Evolutionary conservation across 371 early-diverging fungal genomes (phyloP), one percentile per base, ranked within the genome.

Genomic region (Mucor sp.): DNA sequence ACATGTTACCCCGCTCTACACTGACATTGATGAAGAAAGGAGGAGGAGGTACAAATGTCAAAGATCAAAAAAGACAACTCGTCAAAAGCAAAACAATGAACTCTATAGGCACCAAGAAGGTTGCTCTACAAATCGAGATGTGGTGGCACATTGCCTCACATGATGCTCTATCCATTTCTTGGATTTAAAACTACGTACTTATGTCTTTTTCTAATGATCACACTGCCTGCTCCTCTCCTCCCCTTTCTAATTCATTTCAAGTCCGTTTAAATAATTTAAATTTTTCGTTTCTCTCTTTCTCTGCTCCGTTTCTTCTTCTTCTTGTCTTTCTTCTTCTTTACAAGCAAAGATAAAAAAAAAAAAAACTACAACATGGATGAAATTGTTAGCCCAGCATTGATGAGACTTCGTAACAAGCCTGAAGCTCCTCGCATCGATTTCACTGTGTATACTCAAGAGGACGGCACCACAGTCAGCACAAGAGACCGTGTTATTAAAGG

Each of bases 401-500:
- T 59, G 63, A 66, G 73, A 37, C 68, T 76, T 33, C 67, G 68
- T 6, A 74, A 75, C 53, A 68, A 68, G 50, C 71, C 71, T 6
- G 62, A 70, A 44, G 68, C 78, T 11, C 71, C 71, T 25, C 62
- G 58, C 47, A 85, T 90, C 68, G 94, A 95, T 82, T 91, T 92
- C 67, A 87, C 91, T 17, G 72, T 89, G 56, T 91, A 90, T 62
- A 88, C 87, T 55, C 87, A 91, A 78, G 95, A 93, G 41, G 89
- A 90, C 75, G 95, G 94, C 48, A 83, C 84, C n/a, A 80, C 83
- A 32, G 91, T 94, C 17, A 87, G 88, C 41, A 95, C 95, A 12
- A 70, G 75, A 30, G 93, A 92, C 56, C 86, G 97, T 14, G 85
- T 89, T 62, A 83, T 90, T 67, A 91, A 92, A 91, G 94, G 93